These are phyloP conservation scores for rapeseed (Brassica napus) DNA, from an alignment of 345 rosid species.

Conservation along the genomic window Da-Ae NC_063435.1:25290001-25290500, in stretches of 20 bases:
- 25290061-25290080: neutral
- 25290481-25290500: slow-evolving; percentile 13
- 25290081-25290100: neutral
- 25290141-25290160: neutral
- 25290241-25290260: neutral
- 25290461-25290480: neutral
- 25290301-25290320: slow-evolving; percentile 9
- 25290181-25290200: neutral
- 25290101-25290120: neutral
- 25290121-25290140: slow-evolving; percentile 3
- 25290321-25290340: neutral
- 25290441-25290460: neutral
- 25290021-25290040: neutral
- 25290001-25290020: neutral
- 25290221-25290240: neutral
- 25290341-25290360: slow-evolving; percentile 1
- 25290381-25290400: slow-evolving; percentile 28
- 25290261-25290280: neutral
- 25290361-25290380: slow-evolving; percentile 9
- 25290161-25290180: neutral
- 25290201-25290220: neutral
- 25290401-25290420: slow-evolving; percentile 1
- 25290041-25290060: neutral
- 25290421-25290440: slow-evolving; percentile 17
- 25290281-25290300: neutral